Evolutionary conservation across 257 asterid genomes (phyloP), one percentile per base, ranked within the genome.

Genomic region (Lantana camara): DNA sequence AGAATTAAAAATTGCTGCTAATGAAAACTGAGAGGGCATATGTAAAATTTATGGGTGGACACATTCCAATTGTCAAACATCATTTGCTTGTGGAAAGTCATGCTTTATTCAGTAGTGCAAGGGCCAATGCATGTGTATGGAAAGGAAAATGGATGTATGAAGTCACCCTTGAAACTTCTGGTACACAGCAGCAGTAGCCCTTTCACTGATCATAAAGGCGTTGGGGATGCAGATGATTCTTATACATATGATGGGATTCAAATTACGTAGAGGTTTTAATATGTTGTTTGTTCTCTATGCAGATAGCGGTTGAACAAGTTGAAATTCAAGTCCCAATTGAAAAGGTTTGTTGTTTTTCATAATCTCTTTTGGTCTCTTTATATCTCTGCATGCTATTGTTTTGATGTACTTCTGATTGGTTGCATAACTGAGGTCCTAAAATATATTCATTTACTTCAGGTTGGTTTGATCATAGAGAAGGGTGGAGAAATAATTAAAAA

Each of bases 71-170:
- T 34, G 88, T 81, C 24, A 85, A 80, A 65, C 71, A 75, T n/a
- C 86, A 92, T 68, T 79, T 85, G 71, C 82, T 87, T 64, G 72
- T 92, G 76, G 97, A 92, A 78, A 84, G 96, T 73, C 97, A 87
- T 78, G 85, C 97, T 64, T 55, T 87, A 63, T 92, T 92, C 77
- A 83, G 95, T 76, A 92, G 96, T 67, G 91, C 74, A 27, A 87
- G 98, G 81, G 95, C 94, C 27, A 80, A 84, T 77, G 75, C 91
- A 19, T 92, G 96, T 78, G 95, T 89, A 42, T 89, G 98, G 98
- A 89, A 82, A 82, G 98, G 97, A 62, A 89, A 84, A 74, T 92
- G 98, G 98, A 92, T 92, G 98, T 92, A 89, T 71, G 98, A 92
- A 85, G 95, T 85, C 54, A 87, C 86, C 49, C 95, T 92, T 38